These are phyloP conservation scores for Syzygium jambos DNA, from an alignment of 345 rosid species.

Conservation along the genomic window DNA sequence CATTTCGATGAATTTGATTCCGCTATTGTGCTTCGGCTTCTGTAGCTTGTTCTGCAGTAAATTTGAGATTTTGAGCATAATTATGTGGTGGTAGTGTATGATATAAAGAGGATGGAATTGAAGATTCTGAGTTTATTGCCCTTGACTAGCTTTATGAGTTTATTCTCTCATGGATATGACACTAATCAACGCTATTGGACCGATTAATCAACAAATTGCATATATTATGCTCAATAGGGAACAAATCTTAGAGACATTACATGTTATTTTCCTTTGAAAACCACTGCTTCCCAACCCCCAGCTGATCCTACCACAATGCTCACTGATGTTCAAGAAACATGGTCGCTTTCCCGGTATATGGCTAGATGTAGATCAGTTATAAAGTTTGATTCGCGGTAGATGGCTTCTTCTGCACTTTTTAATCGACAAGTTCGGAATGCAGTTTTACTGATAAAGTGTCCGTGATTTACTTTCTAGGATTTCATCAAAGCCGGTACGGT, in stretches of 20 bases:
- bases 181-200: neutral
- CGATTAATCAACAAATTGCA: neutral
- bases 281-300: neutral
- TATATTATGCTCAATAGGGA: neutral
- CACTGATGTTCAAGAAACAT: neutral
- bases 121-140: neutral
- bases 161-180: neutral
- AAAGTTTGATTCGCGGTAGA: neutral
- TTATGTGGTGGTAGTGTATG: neutral
- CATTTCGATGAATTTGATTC: neutral
- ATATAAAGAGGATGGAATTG: neutral
- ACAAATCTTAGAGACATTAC: neutral
- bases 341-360: neutral
- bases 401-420: neutral
- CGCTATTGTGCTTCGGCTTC: neutral
- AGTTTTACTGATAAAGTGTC: neutral
- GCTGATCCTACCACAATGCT: neutral
- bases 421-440: neutral
- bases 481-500: slow-evolving; percentile 67
- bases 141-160: neutral
- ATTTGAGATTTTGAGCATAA: neutral
- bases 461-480: slow-evolving; percentile 22
- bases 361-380: neutral
- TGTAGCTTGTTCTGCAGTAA: neutral
- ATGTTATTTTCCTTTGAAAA: neutral